Evolutionary conservation across 495 filamentous ascomycete species (phyloP).

Genomic region (Penicillium cosmopolitanum): DNA sequence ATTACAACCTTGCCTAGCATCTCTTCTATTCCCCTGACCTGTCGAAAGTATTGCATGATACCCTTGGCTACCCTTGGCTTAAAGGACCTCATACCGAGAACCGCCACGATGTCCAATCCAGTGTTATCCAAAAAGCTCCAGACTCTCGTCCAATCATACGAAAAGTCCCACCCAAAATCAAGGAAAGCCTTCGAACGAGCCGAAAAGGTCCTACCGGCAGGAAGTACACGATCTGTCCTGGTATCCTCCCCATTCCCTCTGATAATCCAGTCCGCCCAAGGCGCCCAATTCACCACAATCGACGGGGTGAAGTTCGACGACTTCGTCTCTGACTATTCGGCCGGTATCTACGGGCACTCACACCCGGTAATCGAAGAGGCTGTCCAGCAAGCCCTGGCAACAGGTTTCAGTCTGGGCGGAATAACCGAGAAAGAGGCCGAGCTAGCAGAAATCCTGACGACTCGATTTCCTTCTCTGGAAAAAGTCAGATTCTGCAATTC

Average conservation of each 20-base stretch:
- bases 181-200: conserved; percentile 33
- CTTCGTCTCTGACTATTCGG: conserved; percentile 47
- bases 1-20: neutral
- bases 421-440: conserved; percentile 15
- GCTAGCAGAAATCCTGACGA: conserved; percentile 22
- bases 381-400: conserved; percentile 26
- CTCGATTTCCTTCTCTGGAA: conserved; percentile 35
- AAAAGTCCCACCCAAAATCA: conserved; percentile 5
- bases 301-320: conserved; percentile 51
- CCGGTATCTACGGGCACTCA: conserved; percentile 52
- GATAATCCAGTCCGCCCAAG: conserved; percentile 41
- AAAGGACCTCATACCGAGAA: neutral
- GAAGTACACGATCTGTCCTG: conserved; percentile 60
- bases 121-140: neutral
- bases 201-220: conserved; percentile 50
- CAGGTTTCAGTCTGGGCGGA: conserved; percentile 16
- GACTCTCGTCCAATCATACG: neutral
- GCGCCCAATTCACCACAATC: conserved; percentile 32
- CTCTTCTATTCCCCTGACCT: neutral
- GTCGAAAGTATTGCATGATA: neutral
- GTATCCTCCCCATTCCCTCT: conserved; percentile 58
- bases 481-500: conserved; percentile 44
- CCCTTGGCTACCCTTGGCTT: too few species aligned
- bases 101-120: neutral
- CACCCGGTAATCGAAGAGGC: conserved; percentile 39